phyloP scores from a whole-genome alignment of 2,329 filamentous ascomycete species.

The Aspergillus oerlinghausenensis region DNA sequence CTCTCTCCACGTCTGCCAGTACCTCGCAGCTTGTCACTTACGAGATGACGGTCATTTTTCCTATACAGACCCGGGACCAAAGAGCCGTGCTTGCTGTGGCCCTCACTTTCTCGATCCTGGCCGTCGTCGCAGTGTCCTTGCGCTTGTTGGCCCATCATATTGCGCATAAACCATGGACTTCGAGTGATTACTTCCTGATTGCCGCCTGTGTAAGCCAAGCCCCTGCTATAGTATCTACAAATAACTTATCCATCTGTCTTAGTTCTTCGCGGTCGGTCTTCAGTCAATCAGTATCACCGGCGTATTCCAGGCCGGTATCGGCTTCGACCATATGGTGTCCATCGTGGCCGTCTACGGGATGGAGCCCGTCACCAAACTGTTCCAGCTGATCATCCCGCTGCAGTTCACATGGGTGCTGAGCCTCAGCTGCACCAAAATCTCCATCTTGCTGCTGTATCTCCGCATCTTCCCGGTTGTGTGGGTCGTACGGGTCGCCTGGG shows the following conservation, averaged over 20 bases:
- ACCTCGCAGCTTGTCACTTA: neutral
- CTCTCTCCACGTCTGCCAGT: neutral
- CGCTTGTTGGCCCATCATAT: conserved; percentile 18
- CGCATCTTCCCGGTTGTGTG: conserved; percentile 18
- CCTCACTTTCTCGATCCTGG: conserved; percentile 14
- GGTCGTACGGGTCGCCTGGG: conserved; percentile 9
- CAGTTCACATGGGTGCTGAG: conserved; percentile 24
- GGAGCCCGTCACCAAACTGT: conserved; percentile 17
- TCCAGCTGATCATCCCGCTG: conserved; percentile 18
- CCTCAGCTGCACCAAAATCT: conserved; percentile 20
- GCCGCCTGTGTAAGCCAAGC: conserved; percentile 13
- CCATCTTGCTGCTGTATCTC: conserved; percentile 18
- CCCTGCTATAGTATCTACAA: neutral
- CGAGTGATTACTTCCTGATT: conserved; percentile 21
- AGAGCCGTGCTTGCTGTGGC: conserved; percentile 15
- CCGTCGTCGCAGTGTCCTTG: conserved; percentile 13
- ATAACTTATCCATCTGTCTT: neutral
- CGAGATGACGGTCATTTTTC: conserved; percentile 15
- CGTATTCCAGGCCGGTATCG: conserved; percentile 19
- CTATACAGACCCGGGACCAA: conserved; percentile 15
- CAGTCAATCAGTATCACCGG: conserved; percentile 20
- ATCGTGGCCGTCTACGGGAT: conserved; percentile 14
- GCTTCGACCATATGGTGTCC: conserved; percentile 15
- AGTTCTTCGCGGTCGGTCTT: conserved; percentile 20
- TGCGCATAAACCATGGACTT: conserved; percentile 14